Evolutionary conservation across 2,329 filamentous ascomycete genomes (phyloP), one percentile per base, ranked within the genome.

Genomic region (Parafenestella ontariensis): DNA sequence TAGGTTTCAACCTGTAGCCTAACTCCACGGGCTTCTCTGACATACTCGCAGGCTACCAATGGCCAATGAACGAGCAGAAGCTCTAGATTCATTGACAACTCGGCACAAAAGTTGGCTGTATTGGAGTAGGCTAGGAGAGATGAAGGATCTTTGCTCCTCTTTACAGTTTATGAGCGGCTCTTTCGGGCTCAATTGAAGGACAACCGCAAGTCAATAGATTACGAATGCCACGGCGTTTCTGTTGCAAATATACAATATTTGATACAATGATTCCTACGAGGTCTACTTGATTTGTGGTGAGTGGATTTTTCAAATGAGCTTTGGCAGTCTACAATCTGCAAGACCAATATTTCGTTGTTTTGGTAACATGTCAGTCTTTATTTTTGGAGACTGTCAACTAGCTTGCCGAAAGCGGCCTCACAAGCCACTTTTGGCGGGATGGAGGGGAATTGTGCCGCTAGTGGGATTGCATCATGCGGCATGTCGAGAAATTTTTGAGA

Each of bases 31-130:
- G 17, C 13, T 37, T n/a, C 21, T 54, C 63, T 72, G 50, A 74
- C 58, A 29, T 29, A 23, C 28, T 36, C 31, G 9, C 59, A 75
- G 73, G 73, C 52, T 77, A 77, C 64, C 74, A 76, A 64, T 77
- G 75, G 74, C 74, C 74, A 28, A 71, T 77, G 70, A 60, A 67
- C 46, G 66, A 71, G 58, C 70, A 73, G 66, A 74, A 75, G 68
- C 62, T 74, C 61, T 75, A 68, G 47, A 61, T 10, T 34, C 21
- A 37, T 10, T 53, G 33, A 41, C 31, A 37, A 39, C 28, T 52
- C 52, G 34, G 47, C n/a, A 47, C 26, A 59, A 60, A 60, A 62
- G 52, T 61, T 61, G 57, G 37, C 48, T 45, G 46, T 48, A 57
- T 46, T 61, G 59, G 57, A 56, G 53, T 57, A 42, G 34, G 58